Percentiles rank a stretch among this genome's conserved stretches.
These are phyloP conservation scores for Boletus vinaceobasis DNA, from an alignment of 768 basidiomycete species.

Conservation along the genomic window DNA sequence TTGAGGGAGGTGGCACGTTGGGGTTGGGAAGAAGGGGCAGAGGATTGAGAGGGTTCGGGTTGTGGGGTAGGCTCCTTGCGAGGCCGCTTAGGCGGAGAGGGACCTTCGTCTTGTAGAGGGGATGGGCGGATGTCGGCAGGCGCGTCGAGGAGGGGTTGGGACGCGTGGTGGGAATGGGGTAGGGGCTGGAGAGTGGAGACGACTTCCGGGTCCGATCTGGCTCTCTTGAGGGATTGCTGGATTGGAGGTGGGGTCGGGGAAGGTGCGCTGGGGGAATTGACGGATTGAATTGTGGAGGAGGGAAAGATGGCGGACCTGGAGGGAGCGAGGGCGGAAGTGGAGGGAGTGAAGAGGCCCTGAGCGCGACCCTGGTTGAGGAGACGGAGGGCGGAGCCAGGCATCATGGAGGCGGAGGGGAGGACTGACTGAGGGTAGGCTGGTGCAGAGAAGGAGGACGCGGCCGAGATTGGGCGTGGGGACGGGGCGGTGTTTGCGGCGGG, in stretches of 20 bases:
- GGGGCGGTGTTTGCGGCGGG: conserved; percentile 47
- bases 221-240: conserved; percentile 51
- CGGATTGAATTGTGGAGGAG: conserved; percentile 47
- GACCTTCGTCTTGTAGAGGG: conserved; percentile 54
- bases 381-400: conserved; percentile 83
- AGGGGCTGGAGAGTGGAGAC: conserved; percentile 17
- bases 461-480: conserved; percentile 63
- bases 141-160: conserved; percentile 30
- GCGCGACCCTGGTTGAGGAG: conserved; percentile 82
- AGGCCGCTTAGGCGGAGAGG: conserved; percentile 68
- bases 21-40: conserved; percentile 16
- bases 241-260: conserved; percentile 52
- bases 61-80: conserved; percentile 52
- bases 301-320: conserved; percentile 50
- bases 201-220: conserved; percentile 66
- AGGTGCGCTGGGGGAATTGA: conserved; percentile 48
- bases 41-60: conserved; percentile 28
- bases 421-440: conserved; percentile 50
- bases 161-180: conserved; percentile 16
- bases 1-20: conserved; percentile 32
- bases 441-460: conserved; percentile 64
- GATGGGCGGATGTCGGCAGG: conserved; percentile 44
- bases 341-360: conserved; percentile 82
- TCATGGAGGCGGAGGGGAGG: conserved; percentile 78
- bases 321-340: conserved; percentile 57